Percentiles rank a stretch among this genome's conserved stretches.
phyloP scores from a whole-genome alignment of 352 stramenopile species.

The Phytophthora palmivora region DNA sequence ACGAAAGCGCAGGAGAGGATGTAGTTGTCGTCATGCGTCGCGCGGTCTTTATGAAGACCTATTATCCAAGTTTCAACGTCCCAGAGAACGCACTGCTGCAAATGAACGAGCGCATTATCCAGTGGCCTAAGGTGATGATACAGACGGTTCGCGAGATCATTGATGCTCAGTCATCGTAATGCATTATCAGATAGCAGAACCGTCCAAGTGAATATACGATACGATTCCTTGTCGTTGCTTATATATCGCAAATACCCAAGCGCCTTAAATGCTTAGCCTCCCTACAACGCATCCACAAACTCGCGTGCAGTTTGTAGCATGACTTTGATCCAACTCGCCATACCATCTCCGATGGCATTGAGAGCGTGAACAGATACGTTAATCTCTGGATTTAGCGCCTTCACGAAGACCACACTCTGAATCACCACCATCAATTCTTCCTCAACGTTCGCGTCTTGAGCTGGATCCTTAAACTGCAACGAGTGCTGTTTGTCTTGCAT shows the following conservation, averaged over 20 bases:
- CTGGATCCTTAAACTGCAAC: neutral
- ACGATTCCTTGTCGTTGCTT: too few relatives aligned
- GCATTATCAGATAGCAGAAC: too few relatives aligned
- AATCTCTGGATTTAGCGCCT: slow-evolving; percentile 13
- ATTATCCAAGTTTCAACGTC: slow-evolving; percentile 13
- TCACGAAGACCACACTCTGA: slow-evolving; percentile 20
- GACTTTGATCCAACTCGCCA: slow-evolving; percentile 19
- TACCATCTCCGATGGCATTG: slow-evolving; percentile 5
- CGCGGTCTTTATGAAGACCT: slow-evolving; percentile 26
- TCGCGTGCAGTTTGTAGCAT: slow-evolving; percentile 25
- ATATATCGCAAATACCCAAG: too few relatives aligned
- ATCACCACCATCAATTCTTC: slow-evolving; percentile 25
- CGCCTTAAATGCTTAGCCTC: too few relatives aligned
- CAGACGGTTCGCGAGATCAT: slow-evolving; percentile 21
- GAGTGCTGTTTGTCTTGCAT: too few relatives aligned
- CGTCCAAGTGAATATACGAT: too few relatives aligned
- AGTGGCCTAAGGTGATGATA: slow-evolving; percentile 29
- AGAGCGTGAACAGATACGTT: neutral
- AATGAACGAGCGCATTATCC: slow-evolving; percentile 20
- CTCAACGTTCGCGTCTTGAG: neutral
- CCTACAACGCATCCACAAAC: slow-evolving; percentile 7
- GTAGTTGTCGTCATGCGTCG: slow-evolving; percentile 26
- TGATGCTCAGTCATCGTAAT: neutral
- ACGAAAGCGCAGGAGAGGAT: slow-evolving; percentile 1
- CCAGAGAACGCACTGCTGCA: neutral